These are phyloP conservation scores for Phytophthora tubulina DNA, from an alignment of 352 stramenopile genomes.

Conservation along the genomic window DNA sequence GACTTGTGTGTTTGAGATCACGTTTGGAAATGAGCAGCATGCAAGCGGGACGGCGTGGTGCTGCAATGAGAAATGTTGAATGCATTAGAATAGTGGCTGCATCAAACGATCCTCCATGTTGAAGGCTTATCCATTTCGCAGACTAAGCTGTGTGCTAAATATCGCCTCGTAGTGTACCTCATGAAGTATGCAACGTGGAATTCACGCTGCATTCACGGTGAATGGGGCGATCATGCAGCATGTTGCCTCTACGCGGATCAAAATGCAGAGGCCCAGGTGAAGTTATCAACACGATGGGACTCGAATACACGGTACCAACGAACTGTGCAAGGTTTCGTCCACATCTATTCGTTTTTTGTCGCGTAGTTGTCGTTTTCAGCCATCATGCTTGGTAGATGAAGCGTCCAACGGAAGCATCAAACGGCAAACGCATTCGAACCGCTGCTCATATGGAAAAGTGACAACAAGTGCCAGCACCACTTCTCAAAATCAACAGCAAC, in stretches of 20 bases:
- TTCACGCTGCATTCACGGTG: too few relatives aligned
- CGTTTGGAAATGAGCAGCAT: slow-evolving; percentile 24
- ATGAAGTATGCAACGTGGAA: neutral
- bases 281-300: neutral
- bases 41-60: neutral
- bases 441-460: slow-evolving; percentile 21
- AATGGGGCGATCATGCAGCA: too few relatives aligned
- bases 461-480: neutral
- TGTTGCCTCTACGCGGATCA: neutral
- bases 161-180: neutral
- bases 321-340: neutral
- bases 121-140: neutral
- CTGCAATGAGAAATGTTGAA: slow-evolving; percentile 3
- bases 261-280: neutral
- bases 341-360: neutral
- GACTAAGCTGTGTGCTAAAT: too few relatives aligned
- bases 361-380: slow-evolving; percentile 25
- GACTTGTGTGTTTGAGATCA: slow-evolving; percentile 9
- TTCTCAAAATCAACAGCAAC: neutral
- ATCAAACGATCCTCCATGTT: slow-evolving; percentile 1
- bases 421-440: neutral
- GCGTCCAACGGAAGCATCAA: slow-evolving; percentile 1
- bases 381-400: slow-evolving; percentile 11
- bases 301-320: neutral
- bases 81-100: slow-evolving; percentile 10